Base-by-base conservation (phyloP, 1,284 basidiomycete species). In the Boletus hoseneyae region DNA sequence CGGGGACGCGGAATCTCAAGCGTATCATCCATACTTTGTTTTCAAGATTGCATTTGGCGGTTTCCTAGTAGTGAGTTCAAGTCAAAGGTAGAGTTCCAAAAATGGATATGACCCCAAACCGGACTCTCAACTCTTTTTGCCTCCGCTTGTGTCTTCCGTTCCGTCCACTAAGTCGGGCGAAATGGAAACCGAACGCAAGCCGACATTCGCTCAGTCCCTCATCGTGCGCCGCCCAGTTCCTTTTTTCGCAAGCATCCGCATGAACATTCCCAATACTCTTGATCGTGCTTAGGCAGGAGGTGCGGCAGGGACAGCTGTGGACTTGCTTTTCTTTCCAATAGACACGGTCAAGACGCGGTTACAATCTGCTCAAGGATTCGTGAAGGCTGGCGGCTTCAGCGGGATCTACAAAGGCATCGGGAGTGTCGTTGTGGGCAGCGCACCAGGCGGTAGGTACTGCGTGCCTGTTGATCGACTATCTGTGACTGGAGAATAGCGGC, bases 341-440 rank as follows among this genome's bases (percentile, higher is more conserved):
- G 96, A 99, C 72, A 97, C 96, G 1, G 73, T 98, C 66, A 99
- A 99, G 72, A 98, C 96, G 13, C 85, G 96, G 32, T 73, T 97
- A 47, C 96, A 99, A 65, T 88, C 93, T 4, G 70, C 84, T 1
- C 85, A 91, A 64, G 96, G 96, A 2, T 98, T 99, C 68, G 69
- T 83, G 50, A 74, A 76, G 21, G 85, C 93, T 2, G 96, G 96
- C 8, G 97, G 95, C 0, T 93, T 99, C 69, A 82, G 73, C 40
- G 94, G 94, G 7, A 83, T 99, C 12, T 99, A 99, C 71, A 88
- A 90, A 58, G 96, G 97, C 12, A 75, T 99, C 6, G 95, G 95
- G 16, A 97, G 93, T 67, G 95, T 98, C 1, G 87, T 94, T 0
- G 85, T 97, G 9, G 97, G 96, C 16, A 94, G 93, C 64, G 94